These are phyloP conservation scores for sweet orange (Citrus sinensis) DNA, from an alignment of 345 rosid species.

Conservation along the genomic window DVS_A1.0 CM039163.1:5161501-5162000, in stretches of 20 bases:
- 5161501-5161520: slow-evolving; percentile 3
- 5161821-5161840: no score
- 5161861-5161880: no score
- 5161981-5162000: no score
- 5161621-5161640: not conserved
- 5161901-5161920: no score
- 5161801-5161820: slow-evolving; percentile 10
- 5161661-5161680: no score
- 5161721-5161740: not conserved
- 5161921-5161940: no score
- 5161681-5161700: not conserved
- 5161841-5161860: no score
- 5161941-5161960: no score
- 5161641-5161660: slow-evolving; percentile 17
- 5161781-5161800: no score
- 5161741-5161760: not conserved
- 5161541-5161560: slow-evolving; percentile 3
- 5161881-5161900: no score
- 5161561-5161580: not conserved
- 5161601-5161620: not conserved
- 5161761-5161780: not conserved
- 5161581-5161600: not conserved
- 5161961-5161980: no score
- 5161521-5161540: slow-evolving; percentile 8
- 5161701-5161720: slow-evolving; percentile 15